Evolutionary conservation across 2,329 filamentous ascomycete species (phyloP).

Genomic region (Coleophoma crateriformis): DNA sequence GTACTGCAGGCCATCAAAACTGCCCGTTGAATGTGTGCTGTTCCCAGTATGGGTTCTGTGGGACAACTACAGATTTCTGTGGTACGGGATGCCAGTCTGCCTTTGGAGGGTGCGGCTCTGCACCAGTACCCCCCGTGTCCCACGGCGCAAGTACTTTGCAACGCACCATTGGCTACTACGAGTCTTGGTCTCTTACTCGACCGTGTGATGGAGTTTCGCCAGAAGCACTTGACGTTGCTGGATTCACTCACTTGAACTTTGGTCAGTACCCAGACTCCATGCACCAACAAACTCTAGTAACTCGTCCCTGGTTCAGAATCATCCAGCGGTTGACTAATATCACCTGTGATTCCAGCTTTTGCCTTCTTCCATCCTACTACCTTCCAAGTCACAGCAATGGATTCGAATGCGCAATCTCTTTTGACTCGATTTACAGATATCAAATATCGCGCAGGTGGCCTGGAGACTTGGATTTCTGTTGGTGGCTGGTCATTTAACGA

Average conservation of each 20-base stretch:
- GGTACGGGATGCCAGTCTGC: neutral
- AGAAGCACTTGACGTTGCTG: slow-evolving; percentile 13
- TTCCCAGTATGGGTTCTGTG: slow-evolving; percentile 19
- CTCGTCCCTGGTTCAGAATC: too few species aligned
- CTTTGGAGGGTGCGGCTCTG: neutral
- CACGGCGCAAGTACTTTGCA: neutral
- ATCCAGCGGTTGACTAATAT: neutral
- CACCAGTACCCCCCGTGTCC: neutral
- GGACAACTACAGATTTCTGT: slow-evolving; percentile 1
- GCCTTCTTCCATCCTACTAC: slow-evolving; percentile 30
- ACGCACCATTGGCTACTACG: slow-evolving; percentile 17
- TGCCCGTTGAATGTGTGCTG: slow-evolving; percentile 29
- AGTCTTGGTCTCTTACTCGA: slow-evolving; percentile 9
- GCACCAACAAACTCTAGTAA: too few species aligned
- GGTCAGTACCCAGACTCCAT: neutral
- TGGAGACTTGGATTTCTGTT: neutral
- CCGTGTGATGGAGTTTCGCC: neutral
- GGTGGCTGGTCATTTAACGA: neutral
- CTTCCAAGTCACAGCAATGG: slow-evolving; percentile 21
- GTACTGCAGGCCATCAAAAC: neutral
- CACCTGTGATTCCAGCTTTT: slow-evolving; percentile 31
- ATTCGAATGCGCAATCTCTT: neutral
- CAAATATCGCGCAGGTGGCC: neutral
- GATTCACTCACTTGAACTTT: slow-evolving; percentile 17
- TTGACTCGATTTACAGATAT: slow-evolving; percentile 8